These are phyloP conservation scores for Hanseniaspora vineae DNA, from an alignment of 805 yeast genomes.

Conservation along the genomic window DNA sequence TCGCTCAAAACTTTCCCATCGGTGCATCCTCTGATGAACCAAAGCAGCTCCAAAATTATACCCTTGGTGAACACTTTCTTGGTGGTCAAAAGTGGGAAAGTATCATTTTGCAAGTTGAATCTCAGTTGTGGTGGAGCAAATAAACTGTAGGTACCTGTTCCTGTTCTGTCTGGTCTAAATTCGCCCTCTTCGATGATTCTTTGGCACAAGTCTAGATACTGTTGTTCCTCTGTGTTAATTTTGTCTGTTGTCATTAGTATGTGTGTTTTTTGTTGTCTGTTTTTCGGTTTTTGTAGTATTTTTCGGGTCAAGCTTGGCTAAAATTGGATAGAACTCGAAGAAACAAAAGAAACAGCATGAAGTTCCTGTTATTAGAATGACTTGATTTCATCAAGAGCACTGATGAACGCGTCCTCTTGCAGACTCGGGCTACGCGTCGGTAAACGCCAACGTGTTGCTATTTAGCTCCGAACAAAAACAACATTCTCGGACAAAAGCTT, in stretches of 20 bases:
- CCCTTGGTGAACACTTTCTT: conserved; percentile 85
- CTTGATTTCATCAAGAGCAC: too few relatives aligned
- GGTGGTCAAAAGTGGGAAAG: conserved; percentile 83
- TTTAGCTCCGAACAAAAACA: too few relatives aligned
- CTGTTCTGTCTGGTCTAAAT: conserved; percentile 88
- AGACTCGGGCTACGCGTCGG: too few relatives aligned
- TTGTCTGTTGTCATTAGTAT: conserved; percentile 1
- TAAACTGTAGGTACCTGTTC: conserved; percentile 83
- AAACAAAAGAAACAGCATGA: too few relatives aligned
- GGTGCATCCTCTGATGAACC: conserved; percentile 88
- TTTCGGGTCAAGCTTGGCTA: too few relatives aligned
- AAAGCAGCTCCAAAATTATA: conserved; percentile 74
- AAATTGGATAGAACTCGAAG: too few relatives aligned
- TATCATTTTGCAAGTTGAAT: conserved; percentile 57
- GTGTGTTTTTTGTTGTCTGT: background rate
- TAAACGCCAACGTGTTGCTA: too few relatives aligned
- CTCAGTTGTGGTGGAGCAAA: conserved; percentile 96
- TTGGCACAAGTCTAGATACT: conserved; percentile 71
- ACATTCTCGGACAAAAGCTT: too few relatives aligned
- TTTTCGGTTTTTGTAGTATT: background rate
- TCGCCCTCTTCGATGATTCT: conserved; percentile 78
- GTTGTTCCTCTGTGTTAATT: conserved; percentile 57
- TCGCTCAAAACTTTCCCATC: conserved; percentile 70
- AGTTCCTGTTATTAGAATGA: too few relatives aligned
- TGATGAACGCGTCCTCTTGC: too few relatives aligned